Evolutionary conservation across 371 early-diverging fungal genomes (phyloP).

Genomic region (Parasitella parasitica): DNA sequence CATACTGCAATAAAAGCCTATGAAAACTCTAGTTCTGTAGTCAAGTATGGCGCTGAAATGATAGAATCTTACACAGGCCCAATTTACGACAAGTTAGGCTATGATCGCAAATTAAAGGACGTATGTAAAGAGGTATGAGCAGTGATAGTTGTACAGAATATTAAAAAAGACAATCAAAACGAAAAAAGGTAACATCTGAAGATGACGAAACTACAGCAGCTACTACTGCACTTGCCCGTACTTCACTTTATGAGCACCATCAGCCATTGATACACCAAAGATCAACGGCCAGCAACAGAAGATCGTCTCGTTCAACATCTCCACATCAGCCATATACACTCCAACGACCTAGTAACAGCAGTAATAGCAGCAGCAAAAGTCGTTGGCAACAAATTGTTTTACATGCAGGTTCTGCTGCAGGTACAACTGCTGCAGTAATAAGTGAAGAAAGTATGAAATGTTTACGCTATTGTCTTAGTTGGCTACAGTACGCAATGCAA

Average conservation of each 20-base stretch:
- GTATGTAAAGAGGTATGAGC: not conserved
- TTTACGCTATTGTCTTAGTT: conserved; percentile 74
- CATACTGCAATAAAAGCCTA: conserved; percentile 75
- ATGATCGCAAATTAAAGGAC: conserved; percentile 22
- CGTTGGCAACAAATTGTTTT: conserved; percentile 71
- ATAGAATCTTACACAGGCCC: conserved; percentile 51
- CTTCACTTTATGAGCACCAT: conserved; percentile 28
- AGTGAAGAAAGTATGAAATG: conserved; percentile 76
- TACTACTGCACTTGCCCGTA: conserved; percentile 33
- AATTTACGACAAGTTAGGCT: conserved; percentile 44
- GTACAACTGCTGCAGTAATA: conserved; percentile 67
- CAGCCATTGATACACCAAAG: not conserved
- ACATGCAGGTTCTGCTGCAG: conserved; percentile 62
- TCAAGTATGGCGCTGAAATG: conserved; percentile 61
- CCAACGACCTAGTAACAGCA: conserved; percentile 4
- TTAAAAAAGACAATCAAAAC: not conserved
- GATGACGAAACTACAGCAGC: conserved; percentile 40
- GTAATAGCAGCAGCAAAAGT: conserved; percentile 14
- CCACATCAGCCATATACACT: conserved; percentile 30
- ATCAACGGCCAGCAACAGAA: not conserved
- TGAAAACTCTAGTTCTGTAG: conserved; percentile 65
- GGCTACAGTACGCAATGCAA: conserved; percentile 78
- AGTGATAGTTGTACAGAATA: not conserved
- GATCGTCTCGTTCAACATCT: conserved; percentile 30
- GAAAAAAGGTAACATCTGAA: conserved; percentile 8